phyloP scores from a whole-genome alignment of 495 filamentous ascomycete species.

The Penicillium odoratum region DNA sequence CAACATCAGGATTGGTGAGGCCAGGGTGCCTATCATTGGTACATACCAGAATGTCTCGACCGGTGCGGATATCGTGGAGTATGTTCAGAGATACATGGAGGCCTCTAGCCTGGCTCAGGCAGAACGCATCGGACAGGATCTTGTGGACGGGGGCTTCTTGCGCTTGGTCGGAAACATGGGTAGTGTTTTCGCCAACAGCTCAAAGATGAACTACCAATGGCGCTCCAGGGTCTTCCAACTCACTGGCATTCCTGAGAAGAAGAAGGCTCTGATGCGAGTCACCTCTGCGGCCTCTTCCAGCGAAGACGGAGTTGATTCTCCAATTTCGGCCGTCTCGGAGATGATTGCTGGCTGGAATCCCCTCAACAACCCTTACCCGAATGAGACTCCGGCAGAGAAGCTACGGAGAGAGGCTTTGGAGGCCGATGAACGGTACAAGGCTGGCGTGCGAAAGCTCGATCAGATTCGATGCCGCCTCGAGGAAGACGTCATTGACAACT shows the following conservation, averaged over 20 bases:
- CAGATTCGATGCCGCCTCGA: conserved; percentile 89
- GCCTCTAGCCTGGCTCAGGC: conserved; percentile 82
- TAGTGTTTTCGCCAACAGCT: conserved; percentile 94
- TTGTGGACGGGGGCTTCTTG: conserved; percentile 83
- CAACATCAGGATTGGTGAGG: conserved; percentile 81
- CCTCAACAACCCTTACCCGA: conserved; percentile 81
- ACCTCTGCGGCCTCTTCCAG: conserved; percentile 59
- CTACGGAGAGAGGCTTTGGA: conserved; percentile 87
- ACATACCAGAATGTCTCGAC: conserved; percentile 90
- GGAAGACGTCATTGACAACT: conserved; percentile 87
- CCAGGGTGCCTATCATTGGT: conserved; percentile 92
- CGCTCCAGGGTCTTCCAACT: conserved; percentile 85
- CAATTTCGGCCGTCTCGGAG: conserved; percentile 77
- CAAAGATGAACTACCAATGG: conserved; percentile 97
- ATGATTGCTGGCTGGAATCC: conserved; percentile 91
- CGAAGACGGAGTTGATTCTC: conserved; percentile 65
- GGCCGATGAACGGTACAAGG: conserved; percentile 92
- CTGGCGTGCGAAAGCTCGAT: conserved; percentile 78
- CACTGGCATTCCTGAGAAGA: conserved; percentile 85
- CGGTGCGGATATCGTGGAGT: conserved; percentile 91
- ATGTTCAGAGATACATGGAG: conserved; percentile 84
- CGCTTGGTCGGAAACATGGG: conserved; percentile 92
- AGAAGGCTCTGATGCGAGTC: conserved; percentile 65
- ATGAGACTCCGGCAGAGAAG: conserved; percentile 85
- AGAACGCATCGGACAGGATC: conserved; percentile 90